Conservation (phyloP, 2,329 filamentous ascomycete species). For the Aspergillus novofumigatus region DNA sequence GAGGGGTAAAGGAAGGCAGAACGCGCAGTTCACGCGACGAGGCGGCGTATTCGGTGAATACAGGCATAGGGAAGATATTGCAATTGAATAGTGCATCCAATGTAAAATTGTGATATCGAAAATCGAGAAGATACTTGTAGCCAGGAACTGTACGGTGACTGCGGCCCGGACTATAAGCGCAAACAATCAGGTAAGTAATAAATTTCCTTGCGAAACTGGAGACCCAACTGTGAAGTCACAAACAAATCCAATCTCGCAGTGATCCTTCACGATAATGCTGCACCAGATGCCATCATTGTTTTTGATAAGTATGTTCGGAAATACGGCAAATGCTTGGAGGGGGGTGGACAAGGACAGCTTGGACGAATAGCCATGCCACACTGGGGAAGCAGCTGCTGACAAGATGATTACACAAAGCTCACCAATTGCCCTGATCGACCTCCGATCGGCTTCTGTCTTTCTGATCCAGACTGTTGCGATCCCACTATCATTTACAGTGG, state of each 20-base stretch:
- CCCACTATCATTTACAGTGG: background rate
- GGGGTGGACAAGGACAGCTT: background rate
- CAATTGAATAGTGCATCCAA: background rate
- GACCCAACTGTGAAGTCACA: background rate
- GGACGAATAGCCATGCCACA: background rate
- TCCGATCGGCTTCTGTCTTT: background rate
- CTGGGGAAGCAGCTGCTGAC: background rate
- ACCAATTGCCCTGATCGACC: background rate
- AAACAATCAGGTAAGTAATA: background rate
- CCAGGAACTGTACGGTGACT: background rate
- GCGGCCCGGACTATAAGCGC: background rate
- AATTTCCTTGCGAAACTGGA: background rate
- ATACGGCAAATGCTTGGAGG: background rate
- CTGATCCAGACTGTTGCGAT: background rate
- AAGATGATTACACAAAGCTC: background rate
- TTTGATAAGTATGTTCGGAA: background rate
- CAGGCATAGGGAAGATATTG: conserved; percentile 27
- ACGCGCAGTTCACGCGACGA: conserved; percentile 38
- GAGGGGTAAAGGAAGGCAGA: conserved; percentile 37
- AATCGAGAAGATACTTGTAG: background rate
- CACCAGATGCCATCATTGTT: background rate
- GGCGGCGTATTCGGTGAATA: conserved; percentile 35
- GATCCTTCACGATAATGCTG: background rate
- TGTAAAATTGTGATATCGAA: background rate
- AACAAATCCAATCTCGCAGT: background rate